Evolutionary conservation across 2,329 filamentous ascomycete genomes (phyloP), one percentile per base, ranked within the genome.

Genomic region (Ilyonectria sp.): DNA sequence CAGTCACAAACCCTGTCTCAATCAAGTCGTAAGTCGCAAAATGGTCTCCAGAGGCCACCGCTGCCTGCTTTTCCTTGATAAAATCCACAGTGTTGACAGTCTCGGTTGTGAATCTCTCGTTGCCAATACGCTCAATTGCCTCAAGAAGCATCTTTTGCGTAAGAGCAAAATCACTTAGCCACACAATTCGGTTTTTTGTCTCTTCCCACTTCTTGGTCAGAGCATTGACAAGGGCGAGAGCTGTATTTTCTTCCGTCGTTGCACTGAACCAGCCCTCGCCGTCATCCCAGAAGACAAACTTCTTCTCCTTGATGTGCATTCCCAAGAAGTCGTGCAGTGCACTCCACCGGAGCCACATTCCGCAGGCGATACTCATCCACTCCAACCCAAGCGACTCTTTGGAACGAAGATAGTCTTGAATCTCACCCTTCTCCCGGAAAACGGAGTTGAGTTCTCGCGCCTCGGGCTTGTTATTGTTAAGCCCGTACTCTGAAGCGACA

Each of bases 401-500:
- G 21, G 35, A 70, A 6, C 68, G 69, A 13, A 75, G 67, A 46
- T 76, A 70, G n/a, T 63, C 60, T 49, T 70, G 65, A 7, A 69
- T 54, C 37, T 71, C 62, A n/a, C 75, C 69, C 33, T 70, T 67
- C 13, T 64, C 57, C 19, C 53, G 60, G 26, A 72, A 67, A 8
- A 74, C 65, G 11, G 57, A 47, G 52, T 62, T 70, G 53, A 65
- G 59, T 4, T 60, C 69, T 29, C 60, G 58, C 1, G 67, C 65
- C 5, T 75, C 60, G 11, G 58, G 56, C 2, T 58, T 58, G 35
- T 63, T 64, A 33, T 77, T 77, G 78, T 80, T 75, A 2, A 75
- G 76, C 21, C 72, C 71, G 57, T 83, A 89, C 63, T 89, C 86
- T 15, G 82, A 83, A 6, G 86, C 85, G 29, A 89, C 79, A 76